These are phyloP conservation scores for Neurospora terricola DNA, from an alignment of 495 filamentous ascomycete species.

Conservation along the genomic window DNA sequence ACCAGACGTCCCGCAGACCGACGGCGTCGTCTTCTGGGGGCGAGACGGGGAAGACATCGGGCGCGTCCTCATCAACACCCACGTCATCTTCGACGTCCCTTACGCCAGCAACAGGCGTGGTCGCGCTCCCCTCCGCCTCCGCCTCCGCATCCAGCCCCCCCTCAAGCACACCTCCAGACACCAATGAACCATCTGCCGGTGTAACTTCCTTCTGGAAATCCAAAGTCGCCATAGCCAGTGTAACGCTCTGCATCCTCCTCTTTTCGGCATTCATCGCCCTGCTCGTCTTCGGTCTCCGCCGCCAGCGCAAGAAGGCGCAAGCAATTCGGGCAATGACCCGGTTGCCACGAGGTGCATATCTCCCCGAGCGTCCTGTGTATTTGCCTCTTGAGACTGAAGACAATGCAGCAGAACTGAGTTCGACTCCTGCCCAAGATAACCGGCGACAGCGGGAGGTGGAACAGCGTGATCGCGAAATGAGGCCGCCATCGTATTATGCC, in stretches of 20 bases:
- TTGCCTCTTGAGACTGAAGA: neutral
- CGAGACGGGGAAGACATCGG: neutral
- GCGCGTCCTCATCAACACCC: neutral
- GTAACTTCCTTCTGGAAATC: neutral
- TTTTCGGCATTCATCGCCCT: neutral
- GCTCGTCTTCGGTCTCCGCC: neutral
- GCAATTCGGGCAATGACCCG: neutral
- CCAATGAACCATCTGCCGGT: neutral
- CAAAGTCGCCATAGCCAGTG: neutral
- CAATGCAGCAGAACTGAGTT: neutral
- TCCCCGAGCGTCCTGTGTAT: neutral
- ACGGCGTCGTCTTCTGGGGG: neutral
- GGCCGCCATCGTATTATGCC: neutral
- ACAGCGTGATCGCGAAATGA: neutral
- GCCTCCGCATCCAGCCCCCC: neutral
- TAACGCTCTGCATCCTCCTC: neutral
- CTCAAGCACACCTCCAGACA: neutral
- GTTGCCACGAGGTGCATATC: neutral
- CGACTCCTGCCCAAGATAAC: no score
- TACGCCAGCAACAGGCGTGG: neutral
- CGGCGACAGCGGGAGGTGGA: neutral
- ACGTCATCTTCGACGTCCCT: neutral
- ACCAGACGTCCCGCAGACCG: neutral
- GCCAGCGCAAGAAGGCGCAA: neutral
- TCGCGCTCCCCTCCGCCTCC: neutral